Evolutionary conservation across 177 flowering plant species (phyloP), one percentile per base, ranked within the genome.

Genomic region (Tripterygium wilfordii): DNA sequence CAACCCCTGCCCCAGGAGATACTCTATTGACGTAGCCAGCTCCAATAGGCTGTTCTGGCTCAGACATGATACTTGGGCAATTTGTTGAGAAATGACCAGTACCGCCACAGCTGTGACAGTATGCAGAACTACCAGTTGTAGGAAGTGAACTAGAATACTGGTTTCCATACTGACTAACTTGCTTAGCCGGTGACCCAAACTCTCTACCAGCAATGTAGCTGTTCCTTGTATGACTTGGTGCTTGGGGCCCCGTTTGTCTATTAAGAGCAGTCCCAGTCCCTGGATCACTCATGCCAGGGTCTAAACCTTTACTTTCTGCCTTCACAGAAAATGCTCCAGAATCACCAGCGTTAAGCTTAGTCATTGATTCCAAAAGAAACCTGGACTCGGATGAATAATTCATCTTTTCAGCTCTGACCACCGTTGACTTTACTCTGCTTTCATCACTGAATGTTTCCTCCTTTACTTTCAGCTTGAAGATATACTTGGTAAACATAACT

Each of bases 371-470:
- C 50, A 87, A 49, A 36, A 83, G 85, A 63, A 42, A 72, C 63
- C 67, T 78, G 45, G 86, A 61, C 49, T 94, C 88, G 1, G 82
- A 54, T 21, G 60, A 15, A 56, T 65, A 68, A 56, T 79, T 72
- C 27, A 83, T 46, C 56, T 59, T 85, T 45, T 94, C 99, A 15
- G 82, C 95, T 72, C 75, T 85, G 23, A 79, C 66, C 3, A 88
- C 77, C 0, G 92, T 90, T 0, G 84, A 80, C 58, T 82, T 94
- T 4, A 94, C 87, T 35, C 96, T 87, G 40, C 83, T 92, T 38
- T 90, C 96, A 64, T 94, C 99, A 57, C 75, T 77, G 53, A 47
- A 90, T 0, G 69, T 77, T 76, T 90, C 97, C 63, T 90, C 96
- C 65, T 90, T 94, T 45, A 94, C 83, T 71, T 90, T 94, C 72